Conservation (phyloP, 2,329 filamentous ascomycete species). For the Aspergillus novoparasiticus region DNA sequence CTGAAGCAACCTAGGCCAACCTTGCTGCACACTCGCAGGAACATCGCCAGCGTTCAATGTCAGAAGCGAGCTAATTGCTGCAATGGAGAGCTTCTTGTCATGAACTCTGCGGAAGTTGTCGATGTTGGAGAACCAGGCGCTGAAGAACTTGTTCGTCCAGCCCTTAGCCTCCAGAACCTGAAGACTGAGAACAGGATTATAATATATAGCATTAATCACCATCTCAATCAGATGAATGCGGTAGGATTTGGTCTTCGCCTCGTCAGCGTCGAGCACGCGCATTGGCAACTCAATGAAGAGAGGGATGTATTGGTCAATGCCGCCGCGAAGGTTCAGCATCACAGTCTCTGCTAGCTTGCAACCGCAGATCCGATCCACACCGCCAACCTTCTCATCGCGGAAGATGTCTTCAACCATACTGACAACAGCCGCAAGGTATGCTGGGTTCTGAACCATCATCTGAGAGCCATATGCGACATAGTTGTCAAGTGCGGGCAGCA, state of each 20-base stretch:
- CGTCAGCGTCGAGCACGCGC: slow-evolving; percentile 70
- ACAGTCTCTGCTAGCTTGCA: slow-evolving; percentile 97
- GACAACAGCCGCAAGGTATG: slow-evolving; percentile 84
- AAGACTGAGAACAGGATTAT: slow-evolving; percentile 84
- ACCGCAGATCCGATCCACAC: slow-evolving; percentile 92
- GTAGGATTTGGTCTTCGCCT: slow-evolving; percentile 88
- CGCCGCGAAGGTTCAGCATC: slow-evolving; percentile 90
- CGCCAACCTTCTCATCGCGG: slow-evolving; percentile 84
- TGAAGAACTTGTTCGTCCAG: slow-evolving; percentile 99
- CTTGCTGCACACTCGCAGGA: slow-evolving; percentile 87
- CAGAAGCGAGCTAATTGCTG: slow-evolving; percentile 84
- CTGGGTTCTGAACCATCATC: slow-evolving; percentile 77
- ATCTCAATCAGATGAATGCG: slow-evolving; percentile 98
- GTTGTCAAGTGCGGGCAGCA: slow-evolving; percentile 97
- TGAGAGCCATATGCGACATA: slow-evolving; percentile 90
- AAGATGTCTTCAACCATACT: slow-evolving; percentile 97
- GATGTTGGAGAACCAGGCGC: slow-evolving; percentile 96
- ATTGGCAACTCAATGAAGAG: slow-evolving; percentile 90
- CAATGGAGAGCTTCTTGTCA: slow-evolving; percentile 98
- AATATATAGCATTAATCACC: slow-evolving; percentile 97
- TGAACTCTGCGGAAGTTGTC: slow-evolving; percentile 90
- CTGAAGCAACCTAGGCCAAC: slow-evolving; percentile 88
- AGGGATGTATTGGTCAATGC: slow-evolving; percentile 84
- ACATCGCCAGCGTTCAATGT: slow-evolving; percentile 79
- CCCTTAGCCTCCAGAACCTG: slow-evolving; percentile 85